Conservation (phyloP, 805 yeast species). For the Hanseniaspora lindneri region DNA sequence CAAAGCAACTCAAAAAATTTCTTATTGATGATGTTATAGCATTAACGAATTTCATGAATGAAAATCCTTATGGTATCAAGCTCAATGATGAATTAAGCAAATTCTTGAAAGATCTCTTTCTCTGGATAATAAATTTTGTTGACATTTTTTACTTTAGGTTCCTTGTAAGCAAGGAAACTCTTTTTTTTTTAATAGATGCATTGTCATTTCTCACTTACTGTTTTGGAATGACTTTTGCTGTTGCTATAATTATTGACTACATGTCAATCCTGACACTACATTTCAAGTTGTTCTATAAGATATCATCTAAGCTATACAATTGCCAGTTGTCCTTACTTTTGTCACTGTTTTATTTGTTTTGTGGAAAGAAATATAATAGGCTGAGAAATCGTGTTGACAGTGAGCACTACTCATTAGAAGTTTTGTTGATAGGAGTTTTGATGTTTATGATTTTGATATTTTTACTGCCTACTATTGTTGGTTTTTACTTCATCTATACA, state of each 20-base stretch:
- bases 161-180: conserved; percentile 25
- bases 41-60: conserved; percentile 61
- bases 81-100: conserved; percentile 73
- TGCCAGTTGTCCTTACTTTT: conserved; percentile 58
- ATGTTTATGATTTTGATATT: conserved; percentile 69
- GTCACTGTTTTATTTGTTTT: conserved; percentile 70
- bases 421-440: conserved; percentile 75
- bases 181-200: conserved; percentile 22
- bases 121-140: conserved; percentile 78
- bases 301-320: conserved; percentile 65
- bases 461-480: conserved; percentile 74
- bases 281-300: conserved; percentile 60
- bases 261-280: conserved; percentile 55
- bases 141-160: conserved; percentile 23
- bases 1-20: conserved; percentile 18
- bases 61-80: conserved; percentile 89
- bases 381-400: conserved; percentile 77
- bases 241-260: conserved; percentile 56
- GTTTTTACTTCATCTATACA: conserved; percentile 70
- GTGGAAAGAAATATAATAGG: conserved; percentile 80
- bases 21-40: conserved; percentile 35
- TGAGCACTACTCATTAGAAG: conserved; percentile 74
- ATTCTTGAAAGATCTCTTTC: conserved; percentile 73
- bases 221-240: conserved; percentile 57
- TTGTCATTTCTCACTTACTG: conserved; percentile 34